Evolutionary conservation across 2,329 filamentous ascomycete species (phyloP).

Genomic region (Sarocladium strictum): DNA sequence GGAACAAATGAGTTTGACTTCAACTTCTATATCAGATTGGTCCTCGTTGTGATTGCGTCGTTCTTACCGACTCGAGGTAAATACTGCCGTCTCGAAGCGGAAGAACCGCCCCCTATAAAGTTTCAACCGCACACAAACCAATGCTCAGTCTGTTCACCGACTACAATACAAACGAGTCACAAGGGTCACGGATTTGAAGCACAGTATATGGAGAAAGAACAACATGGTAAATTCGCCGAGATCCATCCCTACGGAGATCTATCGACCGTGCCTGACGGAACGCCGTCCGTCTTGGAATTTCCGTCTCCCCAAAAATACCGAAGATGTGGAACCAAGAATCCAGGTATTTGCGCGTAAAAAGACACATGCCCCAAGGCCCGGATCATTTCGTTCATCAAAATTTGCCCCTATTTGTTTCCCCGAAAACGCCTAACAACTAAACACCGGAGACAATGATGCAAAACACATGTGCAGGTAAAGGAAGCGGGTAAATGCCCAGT

Average conservation of each 20-base stretch:
- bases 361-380: neutral
- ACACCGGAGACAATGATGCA: neutral
- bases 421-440: neutral
- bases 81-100: too few relatives aligned
- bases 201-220: neutral
- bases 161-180: neutral
- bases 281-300: neutral
- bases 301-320: neutral
- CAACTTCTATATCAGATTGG: too few relatives aligned
- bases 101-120: too few relatives aligned
- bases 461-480: neutral
- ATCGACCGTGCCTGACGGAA: slow-evolving; percentile 1
- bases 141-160: neutral
- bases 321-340: neutral
- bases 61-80: too few relatives aligned
- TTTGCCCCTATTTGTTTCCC: neutral
- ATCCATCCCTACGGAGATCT: neutral
- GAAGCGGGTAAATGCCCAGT: neutral
- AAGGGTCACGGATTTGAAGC: too few relatives aligned
- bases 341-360: neutral
- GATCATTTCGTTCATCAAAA: neutral
- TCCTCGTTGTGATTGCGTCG: too few relatives aligned
- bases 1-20: too few relatives aligned
- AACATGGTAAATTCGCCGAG: neutral
- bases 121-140: too few relatives aligned